Evolutionary conservation across 371 early-diverging fungal species (phyloP), one percentile per base, ranked within the genome.

Genomic region (Syncephalastrum contaminatum): DNA sequence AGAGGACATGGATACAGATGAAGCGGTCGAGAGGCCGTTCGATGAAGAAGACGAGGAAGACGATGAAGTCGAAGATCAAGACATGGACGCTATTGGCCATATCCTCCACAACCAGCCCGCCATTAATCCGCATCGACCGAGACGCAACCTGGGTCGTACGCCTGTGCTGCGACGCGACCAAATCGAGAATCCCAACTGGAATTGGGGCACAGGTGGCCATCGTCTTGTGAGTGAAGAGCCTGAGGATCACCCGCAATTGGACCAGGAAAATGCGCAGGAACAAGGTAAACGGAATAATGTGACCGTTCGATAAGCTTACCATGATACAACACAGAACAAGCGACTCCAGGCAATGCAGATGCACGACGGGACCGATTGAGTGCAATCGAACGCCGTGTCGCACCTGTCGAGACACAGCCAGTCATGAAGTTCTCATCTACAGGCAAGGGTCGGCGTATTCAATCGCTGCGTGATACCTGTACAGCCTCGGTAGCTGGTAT

Each of bases 401-500:
- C 40, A 1, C 16, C 48, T 48, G n/a, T 24, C 24, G n/a, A 43
- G 16, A 8, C 25, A 20, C 20, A 20, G 13, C 3, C 15, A 27
- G 14, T 25, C 43, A 52, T 10, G 41, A 48, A 10, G 30, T 19
- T 13, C 53, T 24, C 36, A 12, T 30, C 36, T 30, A 30, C 36
- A 15, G 24, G 27, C n/a, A 55, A 58, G n/a, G 44, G 36, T 4
- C 55, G 69, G 4, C 16, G 60, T 21, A 48, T 64, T 10, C 63
- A 49, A 14, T 27, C 60, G 8, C 55, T 75, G 24, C 64, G 59
- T 41, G 66, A 72, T 15, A 53, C 61, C 2, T 71, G 75, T 24
- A 48, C 69, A 14, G 46, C 19, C 0, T 40, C 48, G 19, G 70
- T 75, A 4, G 60, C 70, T 39, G 70, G 72, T 64, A 68, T 15